Evolutionary conservation across 2,329 filamentous ascomycete species (phyloP).

Genomic region (Aspergillus ochraceoroseus): DNA sequence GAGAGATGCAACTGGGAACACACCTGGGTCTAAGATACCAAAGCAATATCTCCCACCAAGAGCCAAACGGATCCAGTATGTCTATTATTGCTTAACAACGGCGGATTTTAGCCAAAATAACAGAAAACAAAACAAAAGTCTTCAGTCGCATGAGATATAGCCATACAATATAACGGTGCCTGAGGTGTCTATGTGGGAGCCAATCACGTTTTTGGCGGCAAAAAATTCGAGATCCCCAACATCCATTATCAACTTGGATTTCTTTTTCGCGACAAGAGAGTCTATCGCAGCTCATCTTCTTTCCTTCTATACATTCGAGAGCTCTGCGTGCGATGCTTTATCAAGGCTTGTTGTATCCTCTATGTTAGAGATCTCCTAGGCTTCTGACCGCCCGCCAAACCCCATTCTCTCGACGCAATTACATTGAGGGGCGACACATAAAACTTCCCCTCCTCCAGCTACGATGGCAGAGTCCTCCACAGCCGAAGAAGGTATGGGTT

Average conservation of each 20-base stretch:
- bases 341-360: background rate
- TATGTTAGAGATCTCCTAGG: background rate
- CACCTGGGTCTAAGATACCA: too few relatives aligned
- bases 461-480: conserved; percentile 13
- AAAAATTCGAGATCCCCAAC: conserved; percentile 6
- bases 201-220: background rate
- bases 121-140: too few relatives aligned
- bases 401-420: conserved; percentile 1
- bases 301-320: background rate
- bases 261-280: background rate
- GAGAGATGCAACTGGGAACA: too few relatives aligned
- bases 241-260: background rate
- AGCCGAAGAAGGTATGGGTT: conserved; percentile 14
- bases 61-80: too few relatives aligned
- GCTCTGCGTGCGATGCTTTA: background rate
- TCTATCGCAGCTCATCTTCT: background rate
- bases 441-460: background rate
- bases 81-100: too few relatives aligned
- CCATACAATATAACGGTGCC: too few relatives aligned
- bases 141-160: too few relatives aligned
- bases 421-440: background rate
- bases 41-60: too few relatives aligned
- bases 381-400: background rate
- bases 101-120: too few relatives aligned
- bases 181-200: conserved; percentile 1